These are phyloP conservation scores for Pistacia vera DNA, from an alignment of 345 rosid species.

Conservation along the genomic window DNA sequence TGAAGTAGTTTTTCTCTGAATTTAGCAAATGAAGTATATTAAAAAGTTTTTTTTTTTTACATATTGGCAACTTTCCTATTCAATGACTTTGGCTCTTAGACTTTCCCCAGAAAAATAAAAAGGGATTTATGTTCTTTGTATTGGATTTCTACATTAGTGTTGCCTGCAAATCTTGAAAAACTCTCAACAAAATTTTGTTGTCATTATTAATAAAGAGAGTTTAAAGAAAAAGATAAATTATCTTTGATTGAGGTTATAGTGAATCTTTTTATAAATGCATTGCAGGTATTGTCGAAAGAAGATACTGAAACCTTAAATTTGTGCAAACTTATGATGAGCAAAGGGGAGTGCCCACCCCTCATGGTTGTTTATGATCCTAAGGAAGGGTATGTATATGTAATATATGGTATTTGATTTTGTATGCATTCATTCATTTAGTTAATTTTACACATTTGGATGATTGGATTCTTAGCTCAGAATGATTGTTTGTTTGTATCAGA, in stretches of 20 bases:
- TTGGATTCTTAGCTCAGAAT: slow-evolving; percentile 7
- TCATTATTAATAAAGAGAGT: neutral
- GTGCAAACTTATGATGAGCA: slow-evolving; percentile 79
- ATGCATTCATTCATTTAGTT: neutral
- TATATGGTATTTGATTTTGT: neutral
- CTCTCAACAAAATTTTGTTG: neutral
- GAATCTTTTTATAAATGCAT: slow-evolving; percentile 11
- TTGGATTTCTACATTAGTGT: too few relatives aligned
- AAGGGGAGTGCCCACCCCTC: slow-evolving; percentile 90
- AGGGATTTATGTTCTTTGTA: too few relatives aligned
- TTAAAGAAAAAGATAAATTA: neutral
- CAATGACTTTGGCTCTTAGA: too few relatives aligned
- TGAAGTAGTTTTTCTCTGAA: too few relatives aligned
- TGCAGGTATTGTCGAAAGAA: slow-evolving; percentile 78
- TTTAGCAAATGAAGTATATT: neutral
- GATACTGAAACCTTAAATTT: slow-evolving; percentile 66
- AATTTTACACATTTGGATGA: neutral
- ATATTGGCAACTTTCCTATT: neutral
- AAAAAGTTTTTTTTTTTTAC: too few relatives aligned
- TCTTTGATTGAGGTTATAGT: neutral
- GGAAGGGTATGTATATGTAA: slow-evolving; percentile 67
- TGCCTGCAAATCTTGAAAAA: neutral
- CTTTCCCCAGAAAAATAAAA: too few relatives aligned
- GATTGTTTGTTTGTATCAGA: slow-evolving; percentile 41
- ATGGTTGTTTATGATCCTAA: slow-evolving; percentile 72